Conservation (phyloP, 2,329 filamentous ascomycete species). For the Metarhizium sp. region DNA sequence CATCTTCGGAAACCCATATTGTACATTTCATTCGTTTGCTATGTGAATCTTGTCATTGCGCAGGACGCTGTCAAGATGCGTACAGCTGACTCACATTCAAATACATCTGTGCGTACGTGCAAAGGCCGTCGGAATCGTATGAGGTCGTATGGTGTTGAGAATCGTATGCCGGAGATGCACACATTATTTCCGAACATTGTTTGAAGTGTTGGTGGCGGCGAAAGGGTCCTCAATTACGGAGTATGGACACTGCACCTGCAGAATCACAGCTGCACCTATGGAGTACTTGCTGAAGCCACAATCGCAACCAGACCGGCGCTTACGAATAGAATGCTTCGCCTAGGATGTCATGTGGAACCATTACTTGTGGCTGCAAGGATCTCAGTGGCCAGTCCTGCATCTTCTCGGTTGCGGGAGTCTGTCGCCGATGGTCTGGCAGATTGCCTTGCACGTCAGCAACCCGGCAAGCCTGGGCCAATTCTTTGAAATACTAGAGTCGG, state of each 20-base stretch:
- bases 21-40: background rate
- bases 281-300: background rate
- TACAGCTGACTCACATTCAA: too few relatives aligned
- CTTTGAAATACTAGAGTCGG: constrained; percentile 2
- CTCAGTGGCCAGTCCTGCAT: background rate
- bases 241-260: constrained; percentile 1
- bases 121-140: too few relatives aligned
- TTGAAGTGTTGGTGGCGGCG: background rate
- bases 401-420: background rate
- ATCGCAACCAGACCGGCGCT: background rate
- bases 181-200: background rate
- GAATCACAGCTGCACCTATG: background rate
- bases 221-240: constrained; percentile 1
- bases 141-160: background rate
- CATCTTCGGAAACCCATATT: background rate
- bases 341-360: background rate
- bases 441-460: background rate
- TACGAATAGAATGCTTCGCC: background rate
- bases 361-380: background rate
- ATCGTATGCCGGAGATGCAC: background rate
- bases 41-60: too few relatives aligned
- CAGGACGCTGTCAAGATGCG: too few relatives aligned
- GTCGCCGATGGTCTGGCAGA: background rate
- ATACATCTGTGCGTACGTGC: too few relatives aligned
- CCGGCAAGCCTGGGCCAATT: background rate